Evolutionary conservation across 495 filamentous ascomycete genomes (phyloP).

Genomic region (Podospora didyma): DNA sequence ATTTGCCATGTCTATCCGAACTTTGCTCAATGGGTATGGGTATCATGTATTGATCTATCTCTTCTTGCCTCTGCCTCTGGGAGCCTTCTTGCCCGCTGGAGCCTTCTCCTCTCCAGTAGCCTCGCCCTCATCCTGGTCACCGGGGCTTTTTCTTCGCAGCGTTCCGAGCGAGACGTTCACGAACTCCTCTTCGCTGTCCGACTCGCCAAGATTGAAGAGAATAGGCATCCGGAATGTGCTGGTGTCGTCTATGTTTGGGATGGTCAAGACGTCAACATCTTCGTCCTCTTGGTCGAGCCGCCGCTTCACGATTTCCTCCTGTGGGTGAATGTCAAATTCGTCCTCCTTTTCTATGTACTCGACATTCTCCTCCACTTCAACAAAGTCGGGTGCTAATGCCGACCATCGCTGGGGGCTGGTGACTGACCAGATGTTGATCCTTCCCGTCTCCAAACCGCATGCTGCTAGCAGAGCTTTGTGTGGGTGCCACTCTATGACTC

Average conservation of each 20-base stretch:
- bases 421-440: slow-evolving; percentile 90
- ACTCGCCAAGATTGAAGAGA: slow-evolving; percentile 72
- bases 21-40: neutral
- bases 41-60: slow-evolving; percentile 8
- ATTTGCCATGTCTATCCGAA: neutral
- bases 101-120: slow-evolving; percentile 29
- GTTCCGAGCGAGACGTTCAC: slow-evolving; percentile 80
- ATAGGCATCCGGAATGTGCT: slow-evolving; percentile 82
- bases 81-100: slow-evolving; percentile 26
- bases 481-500: slow-evolving; percentile 96
- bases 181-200: slow-evolving; percentile 80
- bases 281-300: slow-evolving; percentile 82
- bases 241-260: slow-evolving; percentile 59
- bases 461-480: slow-evolving; percentile 82
- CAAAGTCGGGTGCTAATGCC: slow-evolving; percentile 93
- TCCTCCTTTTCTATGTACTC: slow-evolving; percentile 94
- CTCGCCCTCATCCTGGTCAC: slow-evolving; percentile 42
- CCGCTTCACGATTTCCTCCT: slow-evolving; percentile 90
- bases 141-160: slow-evolving; percentile 66
- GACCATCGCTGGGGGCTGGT: slow-evolving; percentile 93
- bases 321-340: slow-evolving; percentile 95
- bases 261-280: slow-evolving; percentile 78
- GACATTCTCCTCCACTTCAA: slow-evolving; percentile 95
- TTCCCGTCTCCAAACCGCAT: slow-evolving; percentile 82
- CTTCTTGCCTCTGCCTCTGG: slow-evolving; percentile 21